A percentile compares a stretch with the other conserved stretches of the same genome.
Evolutionary conservation across 176 grass and related monocot species (phyloP).

Genomic region (Hordeum marinum): DNA sequence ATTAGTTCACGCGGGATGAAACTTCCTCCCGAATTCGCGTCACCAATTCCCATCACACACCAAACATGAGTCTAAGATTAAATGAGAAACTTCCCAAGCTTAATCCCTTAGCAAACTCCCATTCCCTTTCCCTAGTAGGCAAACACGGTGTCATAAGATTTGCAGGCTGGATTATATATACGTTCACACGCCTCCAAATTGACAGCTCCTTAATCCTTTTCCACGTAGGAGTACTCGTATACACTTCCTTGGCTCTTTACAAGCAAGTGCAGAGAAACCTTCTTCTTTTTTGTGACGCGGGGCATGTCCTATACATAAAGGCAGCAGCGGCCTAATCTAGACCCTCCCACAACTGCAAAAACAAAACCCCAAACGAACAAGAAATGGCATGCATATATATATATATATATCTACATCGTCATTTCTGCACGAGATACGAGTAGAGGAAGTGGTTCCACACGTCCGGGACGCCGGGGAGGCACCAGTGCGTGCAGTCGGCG

Average conservation of each 20-base stretch:
- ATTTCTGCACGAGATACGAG: constrained; percentile 34
- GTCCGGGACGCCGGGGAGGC: constrained; percentile 75
- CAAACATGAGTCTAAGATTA: too few relatives aligned
- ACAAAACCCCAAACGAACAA: background rate
- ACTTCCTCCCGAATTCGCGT: too few relatives aligned
- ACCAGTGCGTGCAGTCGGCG: constrained; percentile 75
- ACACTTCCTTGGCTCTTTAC: background rate
- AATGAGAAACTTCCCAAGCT: too few relatives aligned
- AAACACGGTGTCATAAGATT: background rate
- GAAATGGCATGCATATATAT: background rate
- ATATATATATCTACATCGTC: background rate
- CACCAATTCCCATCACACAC: too few relatives aligned
- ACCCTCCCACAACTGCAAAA: background rate
- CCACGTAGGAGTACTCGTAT: background rate
- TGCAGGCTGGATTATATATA: background rate
- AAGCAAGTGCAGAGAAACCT: background rate
- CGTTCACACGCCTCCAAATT: background rate
- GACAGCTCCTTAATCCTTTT: background rate
- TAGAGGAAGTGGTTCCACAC: constrained; percentile 76
- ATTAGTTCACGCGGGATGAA: too few relatives aligned
- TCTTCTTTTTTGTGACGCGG: background rate
- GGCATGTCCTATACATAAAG: background rate
- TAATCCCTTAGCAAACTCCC: too few relatives aligned
- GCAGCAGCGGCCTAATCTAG: constrained; percentile 15
- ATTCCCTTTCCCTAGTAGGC: too few relatives aligned